Evolutionary conservation across 2,329 filamentous ascomycete species (phyloP), one percentile per base, ranked within the genome.

Genomic region (Claviceps spartinae): DNA sequence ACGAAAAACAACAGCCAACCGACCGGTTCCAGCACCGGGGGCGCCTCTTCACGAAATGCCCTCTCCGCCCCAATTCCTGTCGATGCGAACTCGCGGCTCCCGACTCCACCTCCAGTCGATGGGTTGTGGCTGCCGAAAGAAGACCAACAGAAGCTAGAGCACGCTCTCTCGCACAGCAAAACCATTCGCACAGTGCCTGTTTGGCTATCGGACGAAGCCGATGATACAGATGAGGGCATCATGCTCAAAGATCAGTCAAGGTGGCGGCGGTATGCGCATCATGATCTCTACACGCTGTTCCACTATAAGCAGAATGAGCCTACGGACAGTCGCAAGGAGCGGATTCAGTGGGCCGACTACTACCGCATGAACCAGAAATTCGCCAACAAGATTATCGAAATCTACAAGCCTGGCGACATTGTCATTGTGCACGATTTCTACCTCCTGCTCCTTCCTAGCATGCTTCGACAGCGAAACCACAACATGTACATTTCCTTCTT

Each of bases 221-320:
- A 91, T 57, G 76, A 79, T 6, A 65, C 69, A 45, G 75, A 80
- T 0, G 77, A 86, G 38, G 86, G 88, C 41, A 79, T 90, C 49
- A 73, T 79, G 40, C 73, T 97, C 57, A 86, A 84, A 60, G 86
- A 95, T 60, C 90, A 96, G 70, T 75, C 76, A 36, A 77, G 89
- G 57, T 97, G 93, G 91, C 80, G 89, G 57, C 79, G 86, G 42
- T 97, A 93, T 67, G 88, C 90, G 16, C 89, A 96, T 70, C 83
- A 90, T 63, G 87, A 95, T 61, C 75, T 97, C 30, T 96, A 95
- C 70, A 89, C 88, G 1, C 77, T 96, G 9, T 89, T 96, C 65
- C 91, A 97, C 69, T 97, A 97, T 75, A 95, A 95, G 70, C 88
- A 93, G 63, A 87, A 95, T 63, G 88, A 90, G 65, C 88, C 91